A percentile compares a stretch with the other conserved stretches of the same genome.
phyloP scores from a whole-genome alignment of 2,329 filamentous ascomycete genomes.

The Talaromyces sp. region DNA sequence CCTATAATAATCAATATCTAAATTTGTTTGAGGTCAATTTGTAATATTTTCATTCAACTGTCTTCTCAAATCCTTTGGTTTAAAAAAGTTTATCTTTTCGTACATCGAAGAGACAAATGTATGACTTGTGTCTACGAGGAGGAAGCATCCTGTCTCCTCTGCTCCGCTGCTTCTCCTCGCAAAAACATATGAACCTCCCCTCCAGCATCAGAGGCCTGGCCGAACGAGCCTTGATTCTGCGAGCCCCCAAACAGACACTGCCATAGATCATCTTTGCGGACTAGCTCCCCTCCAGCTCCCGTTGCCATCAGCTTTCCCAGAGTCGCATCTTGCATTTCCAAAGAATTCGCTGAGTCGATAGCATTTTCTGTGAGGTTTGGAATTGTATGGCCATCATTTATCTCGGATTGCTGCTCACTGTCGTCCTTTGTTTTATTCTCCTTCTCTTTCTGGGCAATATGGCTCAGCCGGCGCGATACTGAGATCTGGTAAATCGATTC shows the following conservation, averaged over 20 bases:
- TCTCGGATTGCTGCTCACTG: conserved; percentile 22
- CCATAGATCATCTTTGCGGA: conserved; percentile 77
- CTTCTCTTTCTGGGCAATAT: conserved; percentile 54
- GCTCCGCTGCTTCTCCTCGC: conserved; percentile 51
- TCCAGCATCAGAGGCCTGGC: conserved; percentile 22
- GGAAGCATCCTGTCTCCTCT: conserved; percentile 22
- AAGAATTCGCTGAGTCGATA: conserved; percentile 78
- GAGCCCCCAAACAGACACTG: conserved; percentile 71
- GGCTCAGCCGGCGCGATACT: conserved; percentile 68
- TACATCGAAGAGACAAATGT: not conserved
- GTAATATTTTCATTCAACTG: not conserved
- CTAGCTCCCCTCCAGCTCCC: conserved; percentile 69
- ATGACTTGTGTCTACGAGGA: not conserved
- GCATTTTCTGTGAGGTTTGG: conserved; percentile 49
- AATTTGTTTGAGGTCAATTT: too few species aligned
- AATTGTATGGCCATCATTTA: conserved; percentile 9
- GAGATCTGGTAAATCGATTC: conserved; percentile 87
- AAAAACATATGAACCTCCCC: conserved; percentile 46
- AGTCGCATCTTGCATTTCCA: conserved; percentile 70
- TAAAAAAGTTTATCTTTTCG: too few species aligned
- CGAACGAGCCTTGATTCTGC: conserved; percentile 22
- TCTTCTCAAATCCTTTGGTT: too few species aligned
- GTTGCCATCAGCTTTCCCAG: conserved; percentile 62
- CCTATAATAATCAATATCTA: too few species aligned
- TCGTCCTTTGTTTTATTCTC: conserved; percentile 29